Evolutionary conservation across 2,329 filamentous ascomycete genomes (phyloP), one percentile per base, ranked within the genome.

Genomic region (Dactylellina cionopaga): DNA sequence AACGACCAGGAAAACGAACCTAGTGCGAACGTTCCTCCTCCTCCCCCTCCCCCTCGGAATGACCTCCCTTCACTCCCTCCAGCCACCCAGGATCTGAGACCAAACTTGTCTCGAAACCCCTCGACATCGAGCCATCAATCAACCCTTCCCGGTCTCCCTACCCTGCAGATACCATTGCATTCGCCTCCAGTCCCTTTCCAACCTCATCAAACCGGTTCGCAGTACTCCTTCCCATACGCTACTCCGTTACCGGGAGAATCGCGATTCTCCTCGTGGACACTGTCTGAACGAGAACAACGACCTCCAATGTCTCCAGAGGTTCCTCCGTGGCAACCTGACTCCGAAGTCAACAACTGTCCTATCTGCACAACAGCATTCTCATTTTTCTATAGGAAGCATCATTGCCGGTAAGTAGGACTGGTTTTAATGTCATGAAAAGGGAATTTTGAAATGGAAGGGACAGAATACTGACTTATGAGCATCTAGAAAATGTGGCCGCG

Each of bases 361-460:
- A 76, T 78, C 19, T 78, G 77, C 35, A 52, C 47, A 27, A 66
- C 47, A 24, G 39, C 43, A 13, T 78, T 78, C 58, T 76, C 75
- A 25, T 77, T 77, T 58, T 77, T 76, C 63, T 77, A 77, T 70
- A 75, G 77, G 24, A 74, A 76, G 56, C 77, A 78, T 55, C 77
- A 78, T 55, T 78, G 77, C 68, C 75, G 77, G 76, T 76, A 74
- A 27, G 56, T 41, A 35, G 3, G n/a, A n/a, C n/a, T 56, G 5
- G 64, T 22, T n/a, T n/a, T n/a, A n/a, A n/a, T n/a, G n/a, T n/a
- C n/a, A n/a, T n/a, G n/a, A n/a, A n/a, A n/a, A n/a, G n/a, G 9
- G 7, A 13, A 22, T 13, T 41, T 17, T 41, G 11, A 41, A n/a
- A 27, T 33, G 74, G 65, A 15, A 39, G 15, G 39, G 27, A 17